Evolutionary conservation across 1,139 yeast species (phyloP).

Genomic region (Dujonia santamariae): DNA sequence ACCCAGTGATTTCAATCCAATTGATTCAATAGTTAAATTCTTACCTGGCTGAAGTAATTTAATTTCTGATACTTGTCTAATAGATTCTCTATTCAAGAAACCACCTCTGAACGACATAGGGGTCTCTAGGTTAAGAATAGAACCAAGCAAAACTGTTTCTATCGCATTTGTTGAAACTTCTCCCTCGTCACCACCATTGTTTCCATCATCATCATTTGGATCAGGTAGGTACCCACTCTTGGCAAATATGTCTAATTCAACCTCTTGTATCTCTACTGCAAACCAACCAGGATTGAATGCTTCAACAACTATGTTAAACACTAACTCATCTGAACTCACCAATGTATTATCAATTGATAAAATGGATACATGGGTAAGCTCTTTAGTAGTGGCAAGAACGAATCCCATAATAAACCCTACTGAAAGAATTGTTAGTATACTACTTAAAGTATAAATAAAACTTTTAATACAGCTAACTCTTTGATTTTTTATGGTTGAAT

Average conservation of each 20-base stretch:
- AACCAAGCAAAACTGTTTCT: slow-evolving; percentile 77
- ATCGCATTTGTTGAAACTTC: slow-evolving; percentile 17
- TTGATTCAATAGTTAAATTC: slow-evolving; percentile 41
- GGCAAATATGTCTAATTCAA: slow-evolving; percentile 86
- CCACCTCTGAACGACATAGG: slow-evolving; percentile 79
- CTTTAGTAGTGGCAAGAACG: slow-evolving; percentile 82
- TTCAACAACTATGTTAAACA: slow-evolving; percentile 72
- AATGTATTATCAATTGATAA: slow-evolving; percentile 64
- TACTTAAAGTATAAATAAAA: slow-evolving; percentile 53
- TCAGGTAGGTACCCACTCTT: slow-evolving; percentile 54
- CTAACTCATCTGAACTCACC: slow-evolving; percentile 80
- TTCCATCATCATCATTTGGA: slow-evolving; percentile 8
- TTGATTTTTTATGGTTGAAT: slow-evolving; percentile 14
- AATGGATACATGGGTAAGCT: slow-evolving; percentile 65
- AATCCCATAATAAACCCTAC: slow-evolving; percentile 83
- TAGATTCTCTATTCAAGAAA: slow-evolving; percentile 59
- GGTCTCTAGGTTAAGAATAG: slow-evolving; percentile 62
- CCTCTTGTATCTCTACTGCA: slow-evolving; percentile 59
- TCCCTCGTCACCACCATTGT: not conserved
- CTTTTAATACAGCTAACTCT: slow-evolving; percentile 42
- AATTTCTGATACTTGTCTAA: slow-evolving; percentile 62
- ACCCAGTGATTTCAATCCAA: no score
- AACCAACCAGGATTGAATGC: slow-evolving; percentile 89
- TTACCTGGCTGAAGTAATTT: slow-evolving; percentile 75
- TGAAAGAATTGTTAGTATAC: slow-evolving; percentile 53